Conservation (phyloP, 192 early-diverging fungal species). For the Gonapodya prolifera region DNA sequence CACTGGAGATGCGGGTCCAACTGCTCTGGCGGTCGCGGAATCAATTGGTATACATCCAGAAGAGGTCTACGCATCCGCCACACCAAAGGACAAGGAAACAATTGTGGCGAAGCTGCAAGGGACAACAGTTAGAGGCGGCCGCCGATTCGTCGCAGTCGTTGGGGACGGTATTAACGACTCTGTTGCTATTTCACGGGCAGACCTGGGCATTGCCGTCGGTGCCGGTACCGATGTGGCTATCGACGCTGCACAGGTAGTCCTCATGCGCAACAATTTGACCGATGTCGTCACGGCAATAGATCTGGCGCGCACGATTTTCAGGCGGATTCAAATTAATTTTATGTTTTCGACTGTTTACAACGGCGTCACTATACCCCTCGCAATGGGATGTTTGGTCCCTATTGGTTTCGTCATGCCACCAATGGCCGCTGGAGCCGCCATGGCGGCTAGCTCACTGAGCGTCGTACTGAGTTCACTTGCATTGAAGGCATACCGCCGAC, state of each 20-base stretch:
- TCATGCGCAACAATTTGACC: slow-evolving; percentile 63
- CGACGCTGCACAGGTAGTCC: slow-evolving; percentile 73
- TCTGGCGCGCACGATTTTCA: slow-evolving; percentile 60
- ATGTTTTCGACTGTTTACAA: slow-evolving; percentile 18
- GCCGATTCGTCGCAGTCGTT: slow-evolving; percentile 67
- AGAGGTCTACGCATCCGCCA: slow-evolving; percentile 78
- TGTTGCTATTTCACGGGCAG: slow-evolving; percentile 75
- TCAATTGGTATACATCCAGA: slow-evolving; percentile 57
- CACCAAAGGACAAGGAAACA: slow-evolving; percentile 75
- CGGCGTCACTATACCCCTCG: background rate
- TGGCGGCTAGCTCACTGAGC: slow-evolving; percentile 82
- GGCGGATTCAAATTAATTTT: slow-evolving; percentile 76
- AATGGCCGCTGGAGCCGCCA: slow-evolving; percentile 85
- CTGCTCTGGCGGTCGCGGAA: slow-evolving; percentile 67
- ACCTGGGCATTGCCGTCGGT: slow-evolving; percentile 83
- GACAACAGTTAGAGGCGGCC: slow-evolving; percentile 15
- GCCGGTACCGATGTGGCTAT: slow-evolving; percentile 83
- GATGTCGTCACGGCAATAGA: slow-evolving; percentile 69
- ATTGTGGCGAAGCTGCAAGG: slow-evolving; percentile 63
- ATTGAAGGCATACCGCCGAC: slow-evolving; percentile 54
- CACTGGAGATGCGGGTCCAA: slow-evolving; percentile 81
- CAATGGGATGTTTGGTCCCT: slow-evolving; percentile 1
- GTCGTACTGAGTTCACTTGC: slow-evolving; percentile 82
- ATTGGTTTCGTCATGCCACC: slow-evolving; percentile 54
- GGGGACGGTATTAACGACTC: slow-evolving; percentile 97